Base-by-base conservation (phyloP, 805 yeast species). In the Isabelozyma rhagii region DNA sequence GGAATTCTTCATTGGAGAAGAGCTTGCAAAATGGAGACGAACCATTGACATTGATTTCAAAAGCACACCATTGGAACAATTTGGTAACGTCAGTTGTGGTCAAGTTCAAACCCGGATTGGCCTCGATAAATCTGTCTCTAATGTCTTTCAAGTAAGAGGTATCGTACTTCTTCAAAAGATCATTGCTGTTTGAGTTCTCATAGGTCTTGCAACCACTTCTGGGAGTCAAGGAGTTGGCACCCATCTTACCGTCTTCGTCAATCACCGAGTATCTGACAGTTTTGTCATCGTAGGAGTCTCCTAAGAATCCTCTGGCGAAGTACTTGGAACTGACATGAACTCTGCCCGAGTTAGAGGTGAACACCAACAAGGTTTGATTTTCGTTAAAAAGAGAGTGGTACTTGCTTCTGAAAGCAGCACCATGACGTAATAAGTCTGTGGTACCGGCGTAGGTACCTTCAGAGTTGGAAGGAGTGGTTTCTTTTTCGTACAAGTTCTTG, bases 21-120 rank as follows among this genome's bases (percentile, higher is more conserved):
- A 85, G 73, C 39, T 76, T 75, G 66, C 96, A 88, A 54, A 87
- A 81, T 34, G 77, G 75, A 13, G 94, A 85, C 48, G 67, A 63
- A 8, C 94, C 96, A 49, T 74, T 75, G 8, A 82, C 87, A 49
- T 87, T 87, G 43, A 87, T 67, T 66, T 89, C 96, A 62, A 76
- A 89, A 3, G 89, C 91, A 68, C 96, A 88, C 68, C 83, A 77
- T 10, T 75, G 71, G 58, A 85, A 83, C 54, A 88, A 58, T 21
- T 64, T 66, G 41, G 63, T 66, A 25, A 83, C 78, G 58, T 89
- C 93, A 38, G 63, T 58, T 2, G 72, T 60, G 3, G 83, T 76
- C 47, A 87, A 55, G 55, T 81, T 69, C 51, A 72, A 60, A 2
- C 83, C 85, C 3, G 82, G 81, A 47, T 87, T 81, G 45, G 76